Conservation (phyloP, 2,329 filamentous ascomycete species). For the Teratosphaeria pseudoeucalypti region DNA sequence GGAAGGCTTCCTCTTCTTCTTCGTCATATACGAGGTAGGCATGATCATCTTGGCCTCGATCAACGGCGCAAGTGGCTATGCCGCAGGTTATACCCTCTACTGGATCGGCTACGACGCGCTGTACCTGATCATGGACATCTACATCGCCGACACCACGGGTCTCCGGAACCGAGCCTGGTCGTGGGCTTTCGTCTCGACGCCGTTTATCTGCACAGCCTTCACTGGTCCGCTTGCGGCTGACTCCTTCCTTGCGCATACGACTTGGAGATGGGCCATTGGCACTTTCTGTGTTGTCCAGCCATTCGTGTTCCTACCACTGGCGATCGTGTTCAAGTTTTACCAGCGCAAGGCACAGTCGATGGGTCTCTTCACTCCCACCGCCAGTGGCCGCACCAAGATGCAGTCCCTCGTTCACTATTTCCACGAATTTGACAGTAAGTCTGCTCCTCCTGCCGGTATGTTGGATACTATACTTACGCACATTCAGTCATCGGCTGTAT, state of each 20-base stretch:
- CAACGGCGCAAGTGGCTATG: conserved; percentile 19
- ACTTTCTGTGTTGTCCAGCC: conserved; percentile 23
- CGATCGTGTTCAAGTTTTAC: conserved; percentile 20
- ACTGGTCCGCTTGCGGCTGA: conserved; percentile 19
- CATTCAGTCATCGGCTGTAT: conserved; percentile 16
- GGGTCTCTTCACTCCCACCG: conserved; percentile 3
- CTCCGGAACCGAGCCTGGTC: conserved; percentile 22
- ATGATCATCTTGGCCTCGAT: conserved; percentile 21
- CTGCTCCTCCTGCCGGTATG: not conserved
- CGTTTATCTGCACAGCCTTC: conserved; percentile 26
- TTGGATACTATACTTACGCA: conserved; percentile 1
- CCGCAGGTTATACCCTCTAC: conserved; percentile 23
- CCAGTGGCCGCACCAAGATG: conserved; percentile 12
- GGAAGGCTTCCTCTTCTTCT: conserved; percentile 29
- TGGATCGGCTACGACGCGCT: conserved; percentile 23
- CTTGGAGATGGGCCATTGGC: conserved; percentile 24
- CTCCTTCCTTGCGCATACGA: conserved; percentile 13
- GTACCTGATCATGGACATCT: conserved; percentile 23
- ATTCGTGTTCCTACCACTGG: conserved; percentile 18
- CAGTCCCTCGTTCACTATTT: conserved; percentile 20
- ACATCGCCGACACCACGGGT: conserved; percentile 25
- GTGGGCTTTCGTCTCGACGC: conserved; percentile 23
- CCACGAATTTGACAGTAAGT: conserved; percentile 22
- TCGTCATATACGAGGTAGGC: conserved; percentile 30
- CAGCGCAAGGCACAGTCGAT: conserved; percentile 22